These are phyloP conservation scores for Endotrypanum monterogeii DNA, from an alignment of 208 protist genomes.

Conservation along the genomic window DNA sequence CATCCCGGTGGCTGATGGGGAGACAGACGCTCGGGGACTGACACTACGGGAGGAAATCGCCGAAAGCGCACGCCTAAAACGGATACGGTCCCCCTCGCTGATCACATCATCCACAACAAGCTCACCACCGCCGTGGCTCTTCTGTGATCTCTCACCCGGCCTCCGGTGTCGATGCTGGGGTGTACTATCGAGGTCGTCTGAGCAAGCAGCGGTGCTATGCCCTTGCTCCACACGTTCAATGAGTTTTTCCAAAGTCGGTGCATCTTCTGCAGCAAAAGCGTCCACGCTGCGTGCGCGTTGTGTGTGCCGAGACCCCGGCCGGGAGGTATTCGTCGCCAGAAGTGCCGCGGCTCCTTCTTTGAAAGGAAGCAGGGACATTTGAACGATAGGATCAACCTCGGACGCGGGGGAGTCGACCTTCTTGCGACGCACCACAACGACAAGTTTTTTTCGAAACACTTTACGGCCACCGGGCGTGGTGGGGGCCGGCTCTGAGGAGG, in stretches of 20 bases:
- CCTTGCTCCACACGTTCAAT: constrained; percentile 30
- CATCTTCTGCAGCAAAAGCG: neutral
- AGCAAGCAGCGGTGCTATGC: neutral
- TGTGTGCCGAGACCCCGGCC: neutral
- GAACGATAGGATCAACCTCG: constrained; percentile 43
- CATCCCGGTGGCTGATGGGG: constrained; percentile 6
- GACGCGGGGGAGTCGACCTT: constrained; percentile 25
- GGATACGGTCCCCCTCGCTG: constrained; percentile 20
- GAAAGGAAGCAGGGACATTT: constrained; percentile 41
- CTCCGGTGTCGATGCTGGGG: neutral
- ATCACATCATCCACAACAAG: neutral
- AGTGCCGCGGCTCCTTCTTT: constrained; percentile 19
- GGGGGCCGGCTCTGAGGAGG: neutral
- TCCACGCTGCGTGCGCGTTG: constrained; percentile 6
- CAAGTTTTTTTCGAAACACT: constrained; percentile 62
- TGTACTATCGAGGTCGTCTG: neutral
- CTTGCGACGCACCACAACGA: constrained; percentile 42
- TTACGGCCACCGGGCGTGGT: constrained; percentile 21
- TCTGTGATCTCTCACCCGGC: neutral
- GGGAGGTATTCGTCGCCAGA: neutral
- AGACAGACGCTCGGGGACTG: constrained; percentile 38
- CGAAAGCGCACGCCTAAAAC: constrained; percentile 50
- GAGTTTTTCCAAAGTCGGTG: constrained; percentile 34
- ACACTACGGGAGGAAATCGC: constrained; percentile 35
- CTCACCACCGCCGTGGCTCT: neutral